phyloP scores from a whole-genome alignment of 371 early-diverging fungal genomes.

The Funneliformis caledonium region DNA sequence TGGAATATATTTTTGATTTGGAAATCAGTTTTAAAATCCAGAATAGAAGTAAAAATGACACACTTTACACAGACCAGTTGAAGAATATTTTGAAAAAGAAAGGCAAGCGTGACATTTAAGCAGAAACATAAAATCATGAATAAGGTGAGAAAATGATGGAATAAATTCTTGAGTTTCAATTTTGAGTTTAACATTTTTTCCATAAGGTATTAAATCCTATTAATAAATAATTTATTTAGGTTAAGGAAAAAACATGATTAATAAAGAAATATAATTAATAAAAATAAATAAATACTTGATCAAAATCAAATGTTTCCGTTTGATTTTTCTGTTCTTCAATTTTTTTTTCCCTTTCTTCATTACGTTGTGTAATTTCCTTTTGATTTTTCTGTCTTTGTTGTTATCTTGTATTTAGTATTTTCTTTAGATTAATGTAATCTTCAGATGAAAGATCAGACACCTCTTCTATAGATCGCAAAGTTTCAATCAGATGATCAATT shows the following conservation, averaged over 20 bases:
- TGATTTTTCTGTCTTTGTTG: neutral
- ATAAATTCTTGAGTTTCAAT: neutral
- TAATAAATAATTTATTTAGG: neutral
- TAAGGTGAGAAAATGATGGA: neutral
- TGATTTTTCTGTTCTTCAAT: neutral
- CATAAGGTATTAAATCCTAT: conserved; percentile 13
- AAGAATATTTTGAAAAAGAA: conserved; percentile 1
- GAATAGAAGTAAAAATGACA: conserved; percentile 1
- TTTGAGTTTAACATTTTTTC: neutral
- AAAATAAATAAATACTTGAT: neutral
- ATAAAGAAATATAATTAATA: neutral
- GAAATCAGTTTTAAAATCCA: neutral
- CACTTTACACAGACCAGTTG: neutral
- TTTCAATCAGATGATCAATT: neutral
- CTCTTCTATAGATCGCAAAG: neutral
- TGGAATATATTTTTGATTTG: neutral
- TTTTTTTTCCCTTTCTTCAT: neutral
- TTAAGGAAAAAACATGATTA: neutral
- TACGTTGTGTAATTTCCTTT: neutral
- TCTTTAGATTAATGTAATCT: conserved; percentile 9
- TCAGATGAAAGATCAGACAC: neutral
- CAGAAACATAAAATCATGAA: neutral
- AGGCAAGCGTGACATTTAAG: neutral
- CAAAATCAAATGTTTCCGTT: conserved; percentile 6
- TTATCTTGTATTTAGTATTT: neutral